phyloP scores from a whole-genome alignment of 305 asterid species.

The Solanum hybrid region DNA sequence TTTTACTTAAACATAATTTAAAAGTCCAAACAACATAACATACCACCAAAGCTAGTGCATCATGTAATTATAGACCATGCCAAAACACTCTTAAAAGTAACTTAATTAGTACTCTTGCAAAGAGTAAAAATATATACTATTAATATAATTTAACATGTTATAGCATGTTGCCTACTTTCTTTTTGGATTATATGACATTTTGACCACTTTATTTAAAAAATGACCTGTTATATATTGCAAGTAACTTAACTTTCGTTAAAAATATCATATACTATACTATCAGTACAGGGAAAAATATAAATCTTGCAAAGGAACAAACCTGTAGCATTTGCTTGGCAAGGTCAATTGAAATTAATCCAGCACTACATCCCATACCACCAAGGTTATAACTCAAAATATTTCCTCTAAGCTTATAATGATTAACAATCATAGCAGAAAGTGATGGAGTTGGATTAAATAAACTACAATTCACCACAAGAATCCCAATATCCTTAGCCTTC shows the following conservation, averaged over 20 bases:
- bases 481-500: slow-evolving; percentile 63
- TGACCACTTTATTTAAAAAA: background rate
- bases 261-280: background rate
- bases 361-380: slow-evolving; percentile 92
- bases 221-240: background rate
- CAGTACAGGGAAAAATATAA: background rate
- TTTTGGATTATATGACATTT: background rate
- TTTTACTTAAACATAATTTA: background rate
- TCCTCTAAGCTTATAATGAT: slow-evolving; percentile 67
- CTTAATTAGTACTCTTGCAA: background rate
- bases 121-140: background rate
- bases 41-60: background rate
- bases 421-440: slow-evolving; percentile 68
- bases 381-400: slow-evolving; percentile 66
- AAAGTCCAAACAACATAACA: background rate
- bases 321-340: slow-evolving; percentile 75
- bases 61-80: background rate
- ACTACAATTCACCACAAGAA: slow-evolving; percentile 70
- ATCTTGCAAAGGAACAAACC: slow-evolving; percentile 16
- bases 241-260: background rate
- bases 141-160: background rate
- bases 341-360: slow-evolving; percentile 74
- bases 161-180: background rate
- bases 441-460: slow-evolving; percentile 75
- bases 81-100: background rate